Conservation (phyloP, 257 asterid species). For the Verbascum thapsus region DNA sequence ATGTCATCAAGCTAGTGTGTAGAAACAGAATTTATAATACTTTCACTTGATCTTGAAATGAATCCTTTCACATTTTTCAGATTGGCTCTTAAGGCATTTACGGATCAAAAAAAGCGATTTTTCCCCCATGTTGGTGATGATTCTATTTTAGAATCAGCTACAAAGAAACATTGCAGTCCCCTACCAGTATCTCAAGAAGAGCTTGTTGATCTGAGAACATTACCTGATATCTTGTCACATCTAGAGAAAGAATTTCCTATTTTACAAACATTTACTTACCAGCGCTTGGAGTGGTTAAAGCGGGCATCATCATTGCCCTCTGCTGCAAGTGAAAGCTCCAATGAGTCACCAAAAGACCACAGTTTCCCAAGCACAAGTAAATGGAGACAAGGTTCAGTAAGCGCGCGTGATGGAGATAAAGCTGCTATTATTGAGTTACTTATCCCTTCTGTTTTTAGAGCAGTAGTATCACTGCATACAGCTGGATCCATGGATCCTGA, state of each 20-base stretch:
- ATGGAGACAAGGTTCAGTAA: conserved; percentile 61
- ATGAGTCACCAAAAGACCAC: conserved; percentile 59
- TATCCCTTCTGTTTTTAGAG: conserved; percentile 77
- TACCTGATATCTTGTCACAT: conserved; percentile 61
- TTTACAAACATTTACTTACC: conserved; percentile 70
- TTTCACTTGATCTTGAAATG: not conserved
- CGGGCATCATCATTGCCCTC: conserved; percentile 71
- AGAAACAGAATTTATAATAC: too few relatives aligned
- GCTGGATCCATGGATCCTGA: conserved; percentile 88
- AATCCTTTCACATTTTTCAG: conserved; percentile 45
- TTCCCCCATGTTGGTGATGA: conserved; percentile 82
- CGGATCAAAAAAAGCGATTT: conserved; percentile 81
- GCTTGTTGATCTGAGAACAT: conserved; percentile 52
- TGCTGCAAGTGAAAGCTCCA: conserved; percentile 48
- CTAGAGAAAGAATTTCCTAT: conserved; percentile 70
- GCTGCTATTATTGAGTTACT: conserved; percentile 79
- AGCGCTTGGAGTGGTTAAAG: conserved; percentile 84
- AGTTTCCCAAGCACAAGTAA: conserved; percentile 54
- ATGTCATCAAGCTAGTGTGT: too few relatives aligned
- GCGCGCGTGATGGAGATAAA: conserved; percentile 53
- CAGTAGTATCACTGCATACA: conserved; percentile 78
- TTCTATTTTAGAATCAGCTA: conserved; percentile 52
- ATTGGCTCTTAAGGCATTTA: conserved; percentile 93
- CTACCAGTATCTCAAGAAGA: conserved; percentile 50
- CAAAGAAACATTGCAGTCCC: conserved; percentile 64